Base-by-base conservation (phyloP, 352 stramenopile genomes). In the Globisporangium parvum region DNA sequence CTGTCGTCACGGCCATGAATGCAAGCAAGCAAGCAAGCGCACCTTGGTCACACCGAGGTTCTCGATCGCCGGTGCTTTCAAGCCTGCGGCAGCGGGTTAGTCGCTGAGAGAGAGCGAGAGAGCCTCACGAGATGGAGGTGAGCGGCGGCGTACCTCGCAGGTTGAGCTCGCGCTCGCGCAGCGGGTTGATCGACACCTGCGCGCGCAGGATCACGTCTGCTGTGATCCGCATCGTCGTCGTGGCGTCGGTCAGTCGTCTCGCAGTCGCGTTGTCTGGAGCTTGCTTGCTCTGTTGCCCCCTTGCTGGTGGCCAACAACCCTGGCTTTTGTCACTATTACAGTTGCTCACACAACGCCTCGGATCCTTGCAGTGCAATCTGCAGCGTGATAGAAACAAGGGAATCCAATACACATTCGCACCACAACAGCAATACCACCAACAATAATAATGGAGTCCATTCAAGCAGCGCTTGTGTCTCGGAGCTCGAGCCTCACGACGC, bases 11-110 rank as follows among this genome's bases (percentile, higher is more conserved):
- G 18, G n/a, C 17, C 31, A 28, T 20, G 1, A 6, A 51, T 0
- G 4, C n/a, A 45, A 24, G 39, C 0, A 15, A 39, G 39, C 12
- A 41, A 8, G 44, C 15, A 24, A 18, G 28, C 60, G 49, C 60
- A 92, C 85, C 76, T 95, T 90, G 41, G 86, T 96, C 53, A 95
- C 90, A 55, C 87, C 88, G 57, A 98, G 73, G 70, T 97, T 98
- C 67, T 98, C 91, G 42, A 98, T 88, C 28, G 88, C 82, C 31
- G 90, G 88, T 31, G 94, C 94, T 69, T 97, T 96, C 65, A 83
- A 85, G 63, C 88, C 84, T 96, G 69, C 41, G 47, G 12, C 48
- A 49, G 35, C 40, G 47, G 49, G 67, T 83, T 64, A 85, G 70
- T 65, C 67, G 63, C 18, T 37, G 51, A n/a, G n/a, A n/a, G 53